Evolutionary conservation across 306 rosid genomes (phyloP).

Genomic region (Dalbergia cultrata): DNA sequence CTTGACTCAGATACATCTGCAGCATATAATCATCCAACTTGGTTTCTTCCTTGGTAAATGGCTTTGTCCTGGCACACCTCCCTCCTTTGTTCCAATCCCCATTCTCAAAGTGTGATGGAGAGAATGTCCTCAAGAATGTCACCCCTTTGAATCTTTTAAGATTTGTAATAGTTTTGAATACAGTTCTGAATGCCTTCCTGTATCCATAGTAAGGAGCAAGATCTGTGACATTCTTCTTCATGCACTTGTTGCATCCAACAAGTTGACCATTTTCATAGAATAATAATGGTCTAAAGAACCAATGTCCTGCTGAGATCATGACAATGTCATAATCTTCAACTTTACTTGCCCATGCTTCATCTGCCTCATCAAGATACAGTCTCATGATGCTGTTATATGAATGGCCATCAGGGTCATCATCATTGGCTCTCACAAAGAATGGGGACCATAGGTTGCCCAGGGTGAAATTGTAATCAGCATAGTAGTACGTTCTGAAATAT

Average conservation of each 20-base stretch:
- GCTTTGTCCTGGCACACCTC: conserved; percentile 73
- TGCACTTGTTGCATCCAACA: conserved; percentile 74
- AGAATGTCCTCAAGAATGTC: conserved; percentile 84
- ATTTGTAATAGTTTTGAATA: conserved; percentile 54
- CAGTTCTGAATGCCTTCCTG: conserved; percentile 72
- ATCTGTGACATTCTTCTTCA: conserved; percentile 51
- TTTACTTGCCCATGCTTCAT: conserved; percentile 64
- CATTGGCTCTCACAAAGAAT: conserved; percentile 63
- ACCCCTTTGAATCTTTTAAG: conserved; percentile 67
- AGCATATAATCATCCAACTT: conserved; percentile 45
- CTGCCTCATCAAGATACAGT: conserved; percentile 74
- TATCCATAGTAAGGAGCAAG: conserved; percentile 58
- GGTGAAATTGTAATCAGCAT: conserved; percentile 73
- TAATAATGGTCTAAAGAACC: conserved; percentile 81
- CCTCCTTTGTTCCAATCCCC: conserved; percentile 95
- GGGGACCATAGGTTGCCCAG: conserved; percentile 84
- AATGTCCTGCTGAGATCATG: conserved; percentile 85
- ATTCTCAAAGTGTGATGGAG: conserved; percentile 89
- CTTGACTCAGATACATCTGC: conserved; percentile 62
- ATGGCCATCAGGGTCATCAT: conserved; percentile 58
- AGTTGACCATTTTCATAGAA: conserved; percentile 61
- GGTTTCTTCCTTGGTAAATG: conserved; percentile 62
- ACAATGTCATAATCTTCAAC: conserved; percentile 72
- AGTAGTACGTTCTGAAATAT: conserved; percentile 65
- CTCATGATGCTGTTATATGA: conserved; percentile 62